Base-by-base conservation (phyloP, 305 asterid species). In the Fraxinus baroniana region DNA sequence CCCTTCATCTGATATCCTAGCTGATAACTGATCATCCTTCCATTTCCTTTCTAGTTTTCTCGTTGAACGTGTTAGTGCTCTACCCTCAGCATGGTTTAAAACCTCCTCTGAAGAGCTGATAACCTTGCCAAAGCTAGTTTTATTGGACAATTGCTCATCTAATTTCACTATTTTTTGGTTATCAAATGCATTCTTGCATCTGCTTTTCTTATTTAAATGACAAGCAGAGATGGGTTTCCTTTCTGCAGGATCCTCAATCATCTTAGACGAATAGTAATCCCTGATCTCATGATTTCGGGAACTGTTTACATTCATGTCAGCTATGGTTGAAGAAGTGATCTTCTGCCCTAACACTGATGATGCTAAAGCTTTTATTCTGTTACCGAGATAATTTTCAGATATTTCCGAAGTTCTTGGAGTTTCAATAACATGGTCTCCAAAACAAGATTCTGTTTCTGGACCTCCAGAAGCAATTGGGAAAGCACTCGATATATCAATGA, bases 391-490 rank as follows among this genome's bases (percentile, higher is more conserved):
- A 62, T 28, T 62, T 77, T 5, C 75, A 62, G 82, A 60, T 28
- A n/a, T 44, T 46, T 74, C 74, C 24, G 13, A 35, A 26, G 20
- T 68, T n/a, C 39, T 62, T 39, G 37, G 79, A 37, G 37, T 68
- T 76, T 79, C 77, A 37, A 36, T 44, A 85, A 32, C 57, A n/a
- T 5, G 6, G 82, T 66, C 74, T 39, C 46, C 77, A 77, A 10
- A 44, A 46, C 33, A 83, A 18, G 60, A 77, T 68, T 77, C 30
- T 46, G 12, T 44, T 57, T 35, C 76, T 26, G 62, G 49, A 39
- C 24, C 64, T 15, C 73, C 68, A 17, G 72, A 68, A 35, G 79
- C 75, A 64, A 18, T 82, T 64, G 33, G 20, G 68, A 49, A 24
- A 24, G 35, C 41, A 49, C 76, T 24, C 5, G 79, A 33, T 55